These are phyloP conservation scores for Begonia loranthoides DNA, from an alignment of 306 rosid species.

Conservation along the genomic window DNA sequence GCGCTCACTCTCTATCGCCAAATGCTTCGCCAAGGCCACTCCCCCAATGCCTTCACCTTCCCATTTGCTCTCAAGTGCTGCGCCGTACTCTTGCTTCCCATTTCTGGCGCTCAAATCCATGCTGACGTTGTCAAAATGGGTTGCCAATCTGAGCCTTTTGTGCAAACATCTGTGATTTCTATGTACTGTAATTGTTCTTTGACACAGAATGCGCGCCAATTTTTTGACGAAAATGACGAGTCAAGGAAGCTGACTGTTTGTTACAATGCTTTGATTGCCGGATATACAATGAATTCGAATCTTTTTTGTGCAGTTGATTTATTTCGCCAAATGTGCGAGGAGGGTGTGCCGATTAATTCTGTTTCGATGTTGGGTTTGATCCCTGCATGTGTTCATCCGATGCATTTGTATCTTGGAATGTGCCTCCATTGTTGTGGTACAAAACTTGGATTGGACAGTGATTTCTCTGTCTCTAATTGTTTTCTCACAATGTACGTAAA, in stretches of 20 bases:
- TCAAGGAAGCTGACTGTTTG: constrained; percentile 29
- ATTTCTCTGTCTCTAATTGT: constrained; percentile 48
- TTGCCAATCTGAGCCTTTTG: constrained; percentile 53
- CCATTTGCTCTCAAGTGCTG: constrained; percentile 81
- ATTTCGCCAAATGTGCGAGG: constrained; percentile 43
- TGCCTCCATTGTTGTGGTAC: constrained; percentile 38
- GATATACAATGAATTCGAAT: constrained; percentile 34
- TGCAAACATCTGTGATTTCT: constrained; percentile 55
- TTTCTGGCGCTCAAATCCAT: constrained; percentile 48
- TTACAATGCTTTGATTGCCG: constrained; percentile 74
- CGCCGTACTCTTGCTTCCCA: constrained; percentile 47
- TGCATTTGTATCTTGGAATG: constrained; percentile 27
- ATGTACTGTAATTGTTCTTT: constrained; percentile 35
- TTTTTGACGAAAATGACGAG: constrained; percentile 47
- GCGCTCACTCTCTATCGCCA: constrained; percentile 52
- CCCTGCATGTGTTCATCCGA: constrained; percentile 33
- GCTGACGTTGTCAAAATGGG: constrained; percentile 64
- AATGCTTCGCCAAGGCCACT: constrained; percentile 59
- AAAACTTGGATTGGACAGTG: constrained; percentile 36
- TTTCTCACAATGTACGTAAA: constrained; percentile 69
- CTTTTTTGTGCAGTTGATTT: constrained; percentile 25
- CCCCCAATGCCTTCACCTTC: constrained; percentile 66
- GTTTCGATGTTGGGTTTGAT: constrained; percentile 67
- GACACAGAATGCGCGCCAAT: constrained; percentile 36
- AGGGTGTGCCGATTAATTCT: constrained; percentile 22